Evolutionary conservation across 768 basidiomycete genomes (phyloP).

Genomic region (Collybia nuda): DNA sequence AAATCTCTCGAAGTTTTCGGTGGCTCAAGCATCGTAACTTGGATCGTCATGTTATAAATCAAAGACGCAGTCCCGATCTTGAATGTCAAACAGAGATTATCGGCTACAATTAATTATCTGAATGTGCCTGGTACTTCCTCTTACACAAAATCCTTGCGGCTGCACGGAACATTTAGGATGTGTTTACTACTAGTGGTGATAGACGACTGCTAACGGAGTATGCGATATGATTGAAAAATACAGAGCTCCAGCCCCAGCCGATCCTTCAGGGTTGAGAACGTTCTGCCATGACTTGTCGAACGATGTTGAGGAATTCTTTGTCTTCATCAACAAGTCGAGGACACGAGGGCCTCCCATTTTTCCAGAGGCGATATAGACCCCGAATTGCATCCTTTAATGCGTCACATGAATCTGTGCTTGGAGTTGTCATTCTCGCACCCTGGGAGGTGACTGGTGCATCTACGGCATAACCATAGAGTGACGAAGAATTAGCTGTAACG

Average conservation of each 20-base stretch:
- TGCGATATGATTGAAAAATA: background rate
- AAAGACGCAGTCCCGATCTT: too few species aligned
- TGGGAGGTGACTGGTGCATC: constrained; percentile 4
- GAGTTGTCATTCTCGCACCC: background rate
- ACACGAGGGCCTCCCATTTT: constrained; percentile 26
- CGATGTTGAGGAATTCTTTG: constrained; percentile 35
- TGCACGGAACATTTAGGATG: too few species aligned
- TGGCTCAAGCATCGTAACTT: too few species aligned
- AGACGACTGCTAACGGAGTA: too few species aligned
- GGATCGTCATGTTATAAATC: too few species aligned
- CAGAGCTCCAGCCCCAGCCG: background rate
- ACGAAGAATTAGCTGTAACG: background rate
- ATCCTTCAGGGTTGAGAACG: background rate
- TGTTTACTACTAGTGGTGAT: too few species aligned
- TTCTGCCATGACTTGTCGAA: constrained; percentile 29
- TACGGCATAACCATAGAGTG: background rate
- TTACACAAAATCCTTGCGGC: too few species aligned
- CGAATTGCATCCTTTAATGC: constrained; percentile 52
- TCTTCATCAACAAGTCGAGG: constrained; percentile 18
- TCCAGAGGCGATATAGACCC: constrained; percentile 64
- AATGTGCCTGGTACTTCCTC: too few species aligned
- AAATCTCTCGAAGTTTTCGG: too few species aligned
- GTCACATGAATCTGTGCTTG: constrained; percentile 21
- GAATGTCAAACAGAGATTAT: too few species aligned
- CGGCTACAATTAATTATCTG: too few species aligned